Base-by-base conservation (phyloP, 441 rosid genomes). In the Corymbia citriodora region DNA sequence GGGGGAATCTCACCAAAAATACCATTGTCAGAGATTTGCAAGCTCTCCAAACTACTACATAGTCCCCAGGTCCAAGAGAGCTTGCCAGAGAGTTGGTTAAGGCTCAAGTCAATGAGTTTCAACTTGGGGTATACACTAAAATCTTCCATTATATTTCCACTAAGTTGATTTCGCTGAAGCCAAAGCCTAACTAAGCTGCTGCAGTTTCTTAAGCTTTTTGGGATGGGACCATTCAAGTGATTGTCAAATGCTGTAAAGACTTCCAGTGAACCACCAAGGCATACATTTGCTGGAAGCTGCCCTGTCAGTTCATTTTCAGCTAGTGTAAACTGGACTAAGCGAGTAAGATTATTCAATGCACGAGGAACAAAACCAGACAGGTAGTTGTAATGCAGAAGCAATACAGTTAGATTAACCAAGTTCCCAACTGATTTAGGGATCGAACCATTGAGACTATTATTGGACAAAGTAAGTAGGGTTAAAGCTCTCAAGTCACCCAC, bases 191-290 rank as follows among this genome's bases (percentile, higher is more conserved):
- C 55, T 50, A 93, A 87, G 57, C 89, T 61, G 33, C 2, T 86
- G 88, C 95, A 94, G 59, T 92, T 92, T 61, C 72, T 91, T 59
- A 93, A 88, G 91, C 93, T 93, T 17, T 8, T 25, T 23, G 95
- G 95, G 45, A 92, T 91, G 31, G 92, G 92, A 45, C 95, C 94
- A 2, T 91, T 87, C 90, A 93, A 93, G 90, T 72, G 70, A 92
- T 94, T 93, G 40, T 36, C 72, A 33, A 57, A 33, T 12, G 92
- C 92, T 49, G 89, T 89, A 89, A 94, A 90, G 21, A 90, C 79
- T 45, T 36, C 68, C 25, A 92, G 92, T 45, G 83, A 86, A 55
- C 93, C 93, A 55, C 93, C 93, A 25, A 55, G 61, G 81, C 95
- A 93, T 18, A 93, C 82, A 36, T 72, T 72, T 72, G 18, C 82